Conservation (phyloP, 1,284 basidiomycete genomes). For the Tilletia indica region DNA sequence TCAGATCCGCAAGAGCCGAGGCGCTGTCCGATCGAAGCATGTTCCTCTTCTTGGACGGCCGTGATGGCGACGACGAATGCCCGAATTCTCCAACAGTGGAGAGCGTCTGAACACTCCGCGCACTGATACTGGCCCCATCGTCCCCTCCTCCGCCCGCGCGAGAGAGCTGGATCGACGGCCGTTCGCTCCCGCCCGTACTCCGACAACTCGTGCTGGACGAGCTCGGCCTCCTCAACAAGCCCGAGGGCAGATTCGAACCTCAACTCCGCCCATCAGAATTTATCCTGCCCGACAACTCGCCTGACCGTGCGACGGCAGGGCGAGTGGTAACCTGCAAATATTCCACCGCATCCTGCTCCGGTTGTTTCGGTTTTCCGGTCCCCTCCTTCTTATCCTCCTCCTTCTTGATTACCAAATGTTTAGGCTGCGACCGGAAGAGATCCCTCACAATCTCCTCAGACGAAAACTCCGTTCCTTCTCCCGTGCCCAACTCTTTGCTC, state of each 20-base stretch:
- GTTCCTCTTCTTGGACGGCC: too few species aligned
- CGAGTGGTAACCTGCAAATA: constrained; percentile 1
- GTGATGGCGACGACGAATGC: too few species aligned
- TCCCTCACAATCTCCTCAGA: constrained; percentile 12
- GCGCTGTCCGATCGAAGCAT: background rate
- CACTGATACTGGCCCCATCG: background rate
- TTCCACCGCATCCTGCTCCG: background rate
- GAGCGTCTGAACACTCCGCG: background rate
- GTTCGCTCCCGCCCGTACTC: constrained; percentile 7
- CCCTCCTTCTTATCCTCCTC: background rate
- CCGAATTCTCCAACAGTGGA: too few species aligned
- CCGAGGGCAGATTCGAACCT: background rate
- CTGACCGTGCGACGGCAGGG: background rate
- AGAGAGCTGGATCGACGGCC: background rate
- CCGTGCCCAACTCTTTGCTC: background rate
- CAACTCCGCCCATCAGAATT: background rate
- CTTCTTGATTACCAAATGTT: background rate
- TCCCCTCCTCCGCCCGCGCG: background rate
- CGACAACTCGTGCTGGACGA: background rate
- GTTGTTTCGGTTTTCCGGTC: background rate
- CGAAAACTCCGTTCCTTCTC: constrained; percentile 7
- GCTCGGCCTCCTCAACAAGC: background rate
- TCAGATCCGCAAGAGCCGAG: background rate
- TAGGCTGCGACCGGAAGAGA: constrained; percentile 3
- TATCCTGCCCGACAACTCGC: background rate